phyloP scores from a whole-genome alignment of 2,329 filamentous ascomycete genomes.

The Cercospora zeae-maydis region DNA sequence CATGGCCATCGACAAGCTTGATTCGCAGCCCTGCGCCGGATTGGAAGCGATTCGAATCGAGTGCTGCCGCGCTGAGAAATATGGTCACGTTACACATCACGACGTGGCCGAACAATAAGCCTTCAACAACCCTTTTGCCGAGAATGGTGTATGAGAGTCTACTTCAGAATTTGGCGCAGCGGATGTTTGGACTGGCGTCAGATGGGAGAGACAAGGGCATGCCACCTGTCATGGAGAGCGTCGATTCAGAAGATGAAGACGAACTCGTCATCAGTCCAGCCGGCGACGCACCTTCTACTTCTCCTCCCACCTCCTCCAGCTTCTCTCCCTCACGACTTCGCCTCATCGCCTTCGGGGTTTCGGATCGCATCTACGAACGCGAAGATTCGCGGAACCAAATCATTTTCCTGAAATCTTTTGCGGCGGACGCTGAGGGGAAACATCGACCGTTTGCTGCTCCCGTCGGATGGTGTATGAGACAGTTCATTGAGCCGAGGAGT shows the following conservation, averaged over 20 bases:
- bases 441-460: slow-evolving; percentile 42
- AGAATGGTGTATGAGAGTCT: slow-evolving; percentile 46
- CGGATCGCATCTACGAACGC: slow-evolving; percentile 47
- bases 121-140: slow-evolving; percentile 40
- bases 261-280: not conserved
- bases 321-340: slow-evolving; percentile 36
- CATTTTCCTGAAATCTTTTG: slow-evolving; percentile 46
- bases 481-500: slow-evolving; percentile 46
- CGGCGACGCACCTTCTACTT: not conserved
- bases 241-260: slow-evolving; percentile 14
- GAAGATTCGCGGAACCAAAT: slow-evolving; percentile 47
- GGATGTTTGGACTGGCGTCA: slow-evolving; percentile 28
- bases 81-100: slow-evolving; percentile 49
- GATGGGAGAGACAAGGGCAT: slow-evolving; percentile 9
- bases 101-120: slow-evolving; percentile 47
- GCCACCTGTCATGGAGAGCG: not conserved
- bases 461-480: slow-evolving; percentile 45
- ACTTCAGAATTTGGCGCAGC: slow-evolving; percentile 34
- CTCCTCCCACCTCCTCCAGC: not conserved
- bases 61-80: slow-evolving; percentile 32
- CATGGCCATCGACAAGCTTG: slow-evolving; percentile 46
- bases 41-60: slow-evolving; percentile 43
- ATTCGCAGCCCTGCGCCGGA: slow-evolving; percentile 41
- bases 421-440: slow-evolving; percentile 42
- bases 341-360: slow-evolving; percentile 47